A percentile compares a stretch with the other conserved stretches of the same genome.
Conservation (phyloP, 345 rosid species). For the Excoecaria cochinchinensis region DNA sequence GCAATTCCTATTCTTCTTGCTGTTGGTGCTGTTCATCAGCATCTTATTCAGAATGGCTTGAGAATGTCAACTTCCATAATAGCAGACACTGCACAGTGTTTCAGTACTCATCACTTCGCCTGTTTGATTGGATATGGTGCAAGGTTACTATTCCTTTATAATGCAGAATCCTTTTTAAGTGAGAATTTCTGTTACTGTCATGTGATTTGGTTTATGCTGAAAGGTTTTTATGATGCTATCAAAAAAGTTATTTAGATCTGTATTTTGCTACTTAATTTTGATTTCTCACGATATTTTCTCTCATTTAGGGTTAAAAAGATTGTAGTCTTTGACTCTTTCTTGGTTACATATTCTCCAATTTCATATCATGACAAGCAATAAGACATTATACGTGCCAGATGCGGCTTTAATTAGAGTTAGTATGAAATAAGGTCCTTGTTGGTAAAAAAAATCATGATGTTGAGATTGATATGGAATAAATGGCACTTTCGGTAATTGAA, state of each 20-base stretch:
- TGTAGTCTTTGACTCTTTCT: neutral
- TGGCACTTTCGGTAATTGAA: neutral
- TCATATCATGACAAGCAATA: neutral
- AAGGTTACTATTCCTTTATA: conserved; percentile 48
- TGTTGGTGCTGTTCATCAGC: conserved; percentile 97
- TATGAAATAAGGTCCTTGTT: neutral
- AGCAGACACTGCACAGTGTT: conserved; percentile 96
- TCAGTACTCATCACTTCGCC: conserved; percentile 98
- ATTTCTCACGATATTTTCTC: neutral
- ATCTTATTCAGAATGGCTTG: conserved; percentile 95
- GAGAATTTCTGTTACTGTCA: neutral
- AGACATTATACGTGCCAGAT: neutral
- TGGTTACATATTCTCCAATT: neutral
- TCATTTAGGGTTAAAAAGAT: neutral
- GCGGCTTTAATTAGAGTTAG: neutral
- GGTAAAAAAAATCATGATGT: neutral
- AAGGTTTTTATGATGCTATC: neutral
- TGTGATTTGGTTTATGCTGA: neutral
- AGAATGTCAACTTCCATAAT: conserved; percentile 92
- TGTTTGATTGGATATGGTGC: conserved; percentile 99
- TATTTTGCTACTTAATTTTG: neutral
- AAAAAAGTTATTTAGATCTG: neutral
- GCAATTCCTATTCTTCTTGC: conserved; percentile 95
- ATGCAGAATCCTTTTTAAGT: neutral
- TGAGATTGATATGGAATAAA: neutral